phyloP scores from a whole-genome alignment of 148 eudicot species.

The Rhododendron molle region DNA sequence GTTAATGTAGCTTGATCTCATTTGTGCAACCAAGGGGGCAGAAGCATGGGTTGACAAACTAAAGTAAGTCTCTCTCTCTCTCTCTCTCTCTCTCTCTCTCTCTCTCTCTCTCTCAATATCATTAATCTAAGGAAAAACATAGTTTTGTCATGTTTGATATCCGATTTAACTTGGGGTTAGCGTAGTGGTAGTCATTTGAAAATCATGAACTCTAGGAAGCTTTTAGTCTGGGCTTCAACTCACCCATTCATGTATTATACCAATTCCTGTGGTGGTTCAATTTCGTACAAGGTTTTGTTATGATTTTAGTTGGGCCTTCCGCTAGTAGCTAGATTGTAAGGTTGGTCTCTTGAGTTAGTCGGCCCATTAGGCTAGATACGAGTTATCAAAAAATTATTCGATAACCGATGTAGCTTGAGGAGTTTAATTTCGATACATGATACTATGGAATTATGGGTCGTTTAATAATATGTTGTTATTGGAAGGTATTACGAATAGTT shows the following conservation, averaged over 20 bases:
- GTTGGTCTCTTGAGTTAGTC: neutral
- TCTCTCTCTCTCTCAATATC: neutral
- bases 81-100: neutral
- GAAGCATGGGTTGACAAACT: slow-evolving; percentile 91
- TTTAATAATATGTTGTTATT: neutral
- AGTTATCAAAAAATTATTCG: neutral
- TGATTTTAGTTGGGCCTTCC: neutral
- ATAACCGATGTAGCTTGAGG: neutral
- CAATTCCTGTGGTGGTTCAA: neutral
- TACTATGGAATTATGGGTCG: neutral
- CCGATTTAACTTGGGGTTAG: neutral
- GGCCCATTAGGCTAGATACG: neutral
- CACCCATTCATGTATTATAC: neutral
- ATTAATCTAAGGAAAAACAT: neutral
- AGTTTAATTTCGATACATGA: neutral
- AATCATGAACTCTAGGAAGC: neutral
- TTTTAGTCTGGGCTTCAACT: neutral
- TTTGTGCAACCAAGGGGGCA: slow-evolving; percentile 80
- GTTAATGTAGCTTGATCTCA: slow-evolving; percentile 64
- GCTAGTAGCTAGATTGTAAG: neutral
- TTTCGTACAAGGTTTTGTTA: neutral
- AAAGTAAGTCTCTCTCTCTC: slow-evolving; percentile 38
- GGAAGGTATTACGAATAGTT: neutral
- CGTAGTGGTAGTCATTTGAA: neutral
- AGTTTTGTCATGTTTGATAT: neutral